A percentile compares a stretch with the other conserved stretches of the same genome.
These are phyloP conservation scores for Cerioporus squamosus DNA, from an alignment of 1,284 basidiomycete genomes.

Conservation along the genomic window DNA sequence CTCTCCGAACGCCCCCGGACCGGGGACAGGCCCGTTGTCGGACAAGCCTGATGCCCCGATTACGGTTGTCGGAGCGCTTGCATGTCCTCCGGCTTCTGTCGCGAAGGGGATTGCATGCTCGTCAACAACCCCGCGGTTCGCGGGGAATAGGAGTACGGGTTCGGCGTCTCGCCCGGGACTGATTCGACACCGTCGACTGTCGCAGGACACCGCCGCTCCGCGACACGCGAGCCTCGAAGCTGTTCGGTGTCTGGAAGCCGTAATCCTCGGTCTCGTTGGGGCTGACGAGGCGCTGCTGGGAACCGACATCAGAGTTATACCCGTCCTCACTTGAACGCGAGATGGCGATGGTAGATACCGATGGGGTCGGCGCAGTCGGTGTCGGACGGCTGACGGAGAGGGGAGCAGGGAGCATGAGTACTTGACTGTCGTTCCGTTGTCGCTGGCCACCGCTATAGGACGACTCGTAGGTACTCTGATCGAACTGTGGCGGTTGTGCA, in stretches of 20 bases:
- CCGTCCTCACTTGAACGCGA: slow-evolving; percentile 72
- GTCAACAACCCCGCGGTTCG: slow-evolving; percentile 41
- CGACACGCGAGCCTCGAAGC: slow-evolving; percentile 48
- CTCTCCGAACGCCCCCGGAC: slow-evolving; percentile 73
- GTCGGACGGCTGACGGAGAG: slow-evolving; percentile 49
- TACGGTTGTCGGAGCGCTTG: slow-evolving; percentile 21
- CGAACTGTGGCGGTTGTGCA: slow-evolving; percentile 54
- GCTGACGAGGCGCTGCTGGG: slow-evolving; percentile 62
- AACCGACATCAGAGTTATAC: slow-evolving; percentile 57
- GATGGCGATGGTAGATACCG: slow-evolving; percentile 48
- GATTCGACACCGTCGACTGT: slow-evolving; percentile 40
- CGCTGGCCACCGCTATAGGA: slow-evolving; percentile 44
- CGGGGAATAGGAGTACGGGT: slow-evolving; percentile 50
- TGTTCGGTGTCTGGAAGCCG: slow-evolving; percentile 20
- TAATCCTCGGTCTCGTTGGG: slow-evolving; percentile 39
- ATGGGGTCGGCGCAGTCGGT: slow-evolving; percentile 56
- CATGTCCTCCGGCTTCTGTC: slow-evolving; percentile 43
- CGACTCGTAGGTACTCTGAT: slow-evolving; percentile 70
- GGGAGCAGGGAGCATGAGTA: slow-evolving; percentile 73
- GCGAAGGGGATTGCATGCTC: slow-evolving; percentile 40
- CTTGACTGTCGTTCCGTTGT: slow-evolving; percentile 65
- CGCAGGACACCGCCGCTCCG: slow-evolving; percentile 48
- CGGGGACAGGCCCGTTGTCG: slow-evolving; percentile 81
- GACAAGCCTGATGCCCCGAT: slow-evolving; percentile 74
- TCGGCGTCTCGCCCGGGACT: slow-evolving; percentile 55